A percentile compares a stretch with the other conserved stretches of the same genome.
Conservation (phyloP, 306 rosid species). For the Lathyrus tuberosus region DNA sequence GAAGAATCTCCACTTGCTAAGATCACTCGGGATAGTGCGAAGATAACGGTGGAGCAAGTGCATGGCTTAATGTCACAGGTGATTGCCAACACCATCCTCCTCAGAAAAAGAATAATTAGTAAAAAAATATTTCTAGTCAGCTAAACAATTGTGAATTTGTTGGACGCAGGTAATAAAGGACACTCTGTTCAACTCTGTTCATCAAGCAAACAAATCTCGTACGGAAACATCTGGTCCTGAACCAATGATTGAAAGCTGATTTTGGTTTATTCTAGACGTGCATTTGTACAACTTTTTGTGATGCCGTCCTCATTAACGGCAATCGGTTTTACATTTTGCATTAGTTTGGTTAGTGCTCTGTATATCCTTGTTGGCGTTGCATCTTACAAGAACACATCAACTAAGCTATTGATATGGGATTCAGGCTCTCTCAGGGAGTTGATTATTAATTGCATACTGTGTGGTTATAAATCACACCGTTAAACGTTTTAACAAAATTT, state of each 20-base stretch:
- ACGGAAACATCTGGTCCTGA: conserved; percentile 78
- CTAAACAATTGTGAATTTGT: conserved; percentile 30
- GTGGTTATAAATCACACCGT: not conserved
- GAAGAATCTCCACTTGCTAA: conserved; percentile 91
- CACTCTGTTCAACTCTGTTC: conserved; percentile 81
- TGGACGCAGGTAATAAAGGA: conserved; percentile 83
- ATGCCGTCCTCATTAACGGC: not conserved
- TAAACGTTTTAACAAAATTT: too few relatives aligned
- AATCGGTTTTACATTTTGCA: not conserved
- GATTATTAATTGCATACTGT: not conserved
- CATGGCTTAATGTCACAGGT: conserved; percentile 99
- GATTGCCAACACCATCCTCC: conserved; percentile 12
- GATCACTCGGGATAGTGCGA: conserved; percentile 91
- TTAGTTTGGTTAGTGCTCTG: conserved; percentile 12
- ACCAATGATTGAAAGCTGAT: conserved; percentile 91
- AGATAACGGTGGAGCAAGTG: conserved; percentile 96
- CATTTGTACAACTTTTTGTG: conserved; percentile 22
- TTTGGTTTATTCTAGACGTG: conserved; percentile 24
- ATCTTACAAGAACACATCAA: conserved; percentile 23
- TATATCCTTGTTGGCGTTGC: conserved; percentile 35
- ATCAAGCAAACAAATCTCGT: conserved; percentile 60
- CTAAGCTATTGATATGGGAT: conserved; percentile 4
- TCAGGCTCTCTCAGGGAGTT: not conserved
- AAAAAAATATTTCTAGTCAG: not conserved
- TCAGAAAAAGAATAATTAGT: not conserved